phyloP scores from a whole-genome alignment of 169 alveolate genomes.

The Plasmodium vinckei region DNA sequence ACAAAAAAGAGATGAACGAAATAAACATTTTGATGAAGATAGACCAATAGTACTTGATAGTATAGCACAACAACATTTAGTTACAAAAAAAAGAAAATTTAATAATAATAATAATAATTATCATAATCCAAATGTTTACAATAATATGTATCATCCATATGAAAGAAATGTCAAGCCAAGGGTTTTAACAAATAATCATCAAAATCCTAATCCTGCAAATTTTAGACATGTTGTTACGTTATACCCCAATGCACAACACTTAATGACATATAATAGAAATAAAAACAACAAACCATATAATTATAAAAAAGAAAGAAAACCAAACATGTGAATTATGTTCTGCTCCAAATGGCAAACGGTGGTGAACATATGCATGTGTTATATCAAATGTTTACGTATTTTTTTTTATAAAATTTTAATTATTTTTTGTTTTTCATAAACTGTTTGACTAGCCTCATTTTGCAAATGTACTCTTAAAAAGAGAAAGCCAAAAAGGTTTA shows the following conservation, averaged over 20 bases:
- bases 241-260: slow-evolving; percentile 59
- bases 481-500: too few relatives aligned
- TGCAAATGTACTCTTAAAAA: too few relatives aligned
- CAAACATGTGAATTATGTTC: background rate
- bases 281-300: slow-evolving; percentile 15
- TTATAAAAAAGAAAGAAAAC: slow-evolving; percentile 17
- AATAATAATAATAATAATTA: slow-evolving; percentile 18
- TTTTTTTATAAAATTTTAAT: too few relatives aligned
- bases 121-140: background rate
- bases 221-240: slow-evolving; percentile 40
- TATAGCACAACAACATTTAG: slow-evolving; percentile 17
- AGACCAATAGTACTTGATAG: slow-evolving; percentile 53
- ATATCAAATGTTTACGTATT: too few relatives aligned
- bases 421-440: too few relatives aligned
- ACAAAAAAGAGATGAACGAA: slow-evolving; percentile 84
- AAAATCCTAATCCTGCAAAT: slow-evolving; percentile 5
- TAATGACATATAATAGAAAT: slow-evolving; percentile 30
- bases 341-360: background rate
- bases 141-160: background rate
- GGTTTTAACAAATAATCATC: background rate
- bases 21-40: slow-evolving; percentile 63
- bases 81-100: slow-evolving; percentile 50
- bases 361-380: background rate
- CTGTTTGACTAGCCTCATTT: too few relatives aligned
- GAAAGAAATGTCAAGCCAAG: slow-evolving; percentile 62